phyloP scores from a whole-genome alignment of 768 basidiomycete species.

The Podaxis pistillaris region DNA sequence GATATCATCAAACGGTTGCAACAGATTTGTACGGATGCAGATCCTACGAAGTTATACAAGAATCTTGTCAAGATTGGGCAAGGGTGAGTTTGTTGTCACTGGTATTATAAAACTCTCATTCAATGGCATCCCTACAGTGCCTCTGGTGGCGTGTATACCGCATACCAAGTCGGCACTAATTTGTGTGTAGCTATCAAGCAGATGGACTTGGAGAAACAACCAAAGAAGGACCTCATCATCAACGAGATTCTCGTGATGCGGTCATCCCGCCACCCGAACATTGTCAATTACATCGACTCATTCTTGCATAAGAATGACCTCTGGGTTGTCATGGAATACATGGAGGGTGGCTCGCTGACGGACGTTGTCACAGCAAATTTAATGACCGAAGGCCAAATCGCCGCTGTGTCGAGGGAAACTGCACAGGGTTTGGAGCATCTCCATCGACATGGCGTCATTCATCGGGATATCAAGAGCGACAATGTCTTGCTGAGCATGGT shows the following conservation, averaged over 20 bases:
- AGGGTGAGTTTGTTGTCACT: conserved; percentile 57
- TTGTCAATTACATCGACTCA: conserved; percentile 99
- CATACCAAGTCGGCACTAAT: conserved; percentile 96
- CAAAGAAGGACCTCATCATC: conserved; percentile 99
- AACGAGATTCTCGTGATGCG: conserved; percentile 99
- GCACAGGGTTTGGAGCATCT: conserved; percentile 92
- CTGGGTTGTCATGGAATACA: conserved; percentile 99
- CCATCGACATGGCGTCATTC: conserved; percentile 95
- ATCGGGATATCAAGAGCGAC: conserved; percentile 99
- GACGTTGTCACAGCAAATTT: conserved; percentile 95
- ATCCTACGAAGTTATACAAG: conserved; percentile 91
- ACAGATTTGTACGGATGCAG: conserved; percentile 95
- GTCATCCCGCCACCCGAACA: conserved; percentile 94
- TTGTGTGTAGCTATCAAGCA: conserved; percentile 97
- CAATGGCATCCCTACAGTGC: conserved; percentile 52
- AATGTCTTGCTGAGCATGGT: conserved; percentile 90
- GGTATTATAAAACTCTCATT: conserved; percentile 14
- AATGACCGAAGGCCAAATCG: conserved; percentile 99
- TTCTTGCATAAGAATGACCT: conserved; percentile 97
- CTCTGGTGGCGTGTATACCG: conserved; percentile 97
- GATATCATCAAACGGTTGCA: conserved; percentile 91
- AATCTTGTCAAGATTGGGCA: conserved; percentile 97
- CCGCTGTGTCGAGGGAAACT: conserved; percentile 92
- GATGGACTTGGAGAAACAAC: conserved; percentile 99
- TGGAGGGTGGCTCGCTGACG: conserved; percentile 94